Evolutionary conservation across 768 basidiomycete genomes (phyloP), one percentile per base, ranked within the genome.

Genomic region (Boletus pseudo-olivaceus): DNA sequence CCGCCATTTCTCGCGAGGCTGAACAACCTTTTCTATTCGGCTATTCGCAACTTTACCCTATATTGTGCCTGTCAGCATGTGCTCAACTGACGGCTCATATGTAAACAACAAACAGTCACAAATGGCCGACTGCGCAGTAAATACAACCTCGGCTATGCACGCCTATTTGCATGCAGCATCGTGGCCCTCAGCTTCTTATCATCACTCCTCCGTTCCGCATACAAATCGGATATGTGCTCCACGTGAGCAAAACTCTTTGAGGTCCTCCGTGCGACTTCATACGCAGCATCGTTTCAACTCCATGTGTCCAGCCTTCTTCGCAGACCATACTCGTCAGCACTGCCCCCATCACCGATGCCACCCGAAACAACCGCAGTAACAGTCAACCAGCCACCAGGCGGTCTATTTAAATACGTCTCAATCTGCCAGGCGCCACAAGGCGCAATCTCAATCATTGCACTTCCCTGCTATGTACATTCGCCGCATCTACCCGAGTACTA

Each of bases 21-120:
- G 6, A 29, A 29, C 29, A 5, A 7, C 29, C 1, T 3, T 5
- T 12, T 29, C 33, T 8, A 9, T 34, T 9, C 33, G 46, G 46
- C 15, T 47, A 30, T 33, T 15, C 27, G 29, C 43, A n/a, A 7
- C 17, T 9, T 19, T 6, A 29, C 30, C 44, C 44, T 5, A 14
- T 35, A n/a, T 35, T 1, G 33, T n/a, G 32, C 49, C 49, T 23
- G 30, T 57, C 32, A 23, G 38, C 56, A 47, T 59, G 56, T 58
- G 57, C 49, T 37, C 56, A 5, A 5, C 1, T 29, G n/a, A 51
- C 41, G 10, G 54, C 53, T 45, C 34, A 30, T 45, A 6, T 30
- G 12, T 26, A 37, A 35, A 33, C 34, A 15, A 12, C 29, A 29
- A 29, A 29, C 37, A 38, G n/a, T 10, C 9, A 37, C n/a, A 37